These are phyloP conservation scores for Paramecium sexaurelia DNA, from an alignment of 73 alveolate genomes.

Conservation along the genomic window DNA sequence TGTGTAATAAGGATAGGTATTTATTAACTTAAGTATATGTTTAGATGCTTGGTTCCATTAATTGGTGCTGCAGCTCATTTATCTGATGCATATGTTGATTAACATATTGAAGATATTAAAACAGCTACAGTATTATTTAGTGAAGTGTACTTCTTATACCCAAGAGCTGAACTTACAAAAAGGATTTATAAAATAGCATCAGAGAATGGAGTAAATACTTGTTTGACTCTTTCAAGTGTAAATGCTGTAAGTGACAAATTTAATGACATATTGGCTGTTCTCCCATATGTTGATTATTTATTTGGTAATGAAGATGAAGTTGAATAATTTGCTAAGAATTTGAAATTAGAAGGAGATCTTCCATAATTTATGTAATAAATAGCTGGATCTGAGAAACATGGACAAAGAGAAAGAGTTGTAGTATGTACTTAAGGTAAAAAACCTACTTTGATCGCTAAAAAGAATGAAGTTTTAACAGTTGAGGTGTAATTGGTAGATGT, in stretches of 20 bases:
- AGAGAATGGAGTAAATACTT: constrained; percentile 52
- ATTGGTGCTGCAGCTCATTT: constrained; percentile 61
- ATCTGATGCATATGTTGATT: not conserved
- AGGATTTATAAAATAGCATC: not conserved
- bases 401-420: constrained; percentile 72
- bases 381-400: constrained; percentile 59
- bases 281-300: constrained; percentile 76
- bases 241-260: constrained; percentile 48
- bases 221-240: constrained; percentile 42
- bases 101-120: constrained; percentile 38
- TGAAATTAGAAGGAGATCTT: constrained; percentile 71
- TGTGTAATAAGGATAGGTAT: constrained; percentile 39
- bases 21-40: not conserved
- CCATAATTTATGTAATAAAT: constrained; percentile 69
- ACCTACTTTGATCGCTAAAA: constrained; percentile 76
- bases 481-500: constrained; percentile 64
- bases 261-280: constrained; percentile 63
- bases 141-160: constrained; percentile 47
- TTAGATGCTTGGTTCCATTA: constrained; percentile 46
- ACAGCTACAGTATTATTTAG: constrained; percentile 37
- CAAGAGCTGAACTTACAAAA: constrained; percentile 45
- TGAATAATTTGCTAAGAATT: constrained; percentile 73
- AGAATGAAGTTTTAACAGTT: constrained; percentile 64
- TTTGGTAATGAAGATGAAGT: constrained; percentile 89
- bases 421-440: constrained; percentile 84